A percentile compares a stretch with the other conserved stretches of the same genome.
phyloP scores from a whole-genome alignment of 2,329 filamentous ascomycete genomes.

The Paramyrothecium roridum region DNA sequence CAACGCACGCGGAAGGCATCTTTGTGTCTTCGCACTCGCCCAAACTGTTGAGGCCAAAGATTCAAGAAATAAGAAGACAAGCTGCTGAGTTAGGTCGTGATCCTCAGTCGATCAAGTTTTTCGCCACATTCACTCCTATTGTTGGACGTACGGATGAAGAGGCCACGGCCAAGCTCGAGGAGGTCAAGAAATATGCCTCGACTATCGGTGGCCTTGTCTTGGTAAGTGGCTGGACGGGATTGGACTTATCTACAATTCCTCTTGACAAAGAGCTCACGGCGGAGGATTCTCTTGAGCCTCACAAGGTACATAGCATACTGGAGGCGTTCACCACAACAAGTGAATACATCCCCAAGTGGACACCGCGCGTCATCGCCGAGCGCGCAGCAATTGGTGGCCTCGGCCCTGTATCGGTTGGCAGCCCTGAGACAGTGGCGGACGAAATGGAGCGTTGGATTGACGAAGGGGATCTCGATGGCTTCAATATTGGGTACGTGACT shows the following conservation, averaged over 20 bases:
- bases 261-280: slow-evolving; percentile 55
- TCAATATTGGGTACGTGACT: slow-evolving; percentile 39
- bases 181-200: slow-evolving; percentile 48
- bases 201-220: slow-evolving; percentile 52
- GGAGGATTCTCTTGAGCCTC: slow-evolving; percentile 50
- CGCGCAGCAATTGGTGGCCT: slow-evolving; percentile 37
- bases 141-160: slow-evolving; percentile 49
- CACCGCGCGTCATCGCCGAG: slow-evolving; percentile 38
- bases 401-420: slow-evolving; percentile 31
- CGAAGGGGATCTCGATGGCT: slow-evolving; percentile 38
- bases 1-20: slow-evolving; percentile 57
- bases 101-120: slow-evolving; percentile 54
- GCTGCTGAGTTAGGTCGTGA: slow-evolving; percentile 51
- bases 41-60: slow-evolving; percentile 42
- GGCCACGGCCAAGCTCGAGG: slow-evolving; percentile 47
- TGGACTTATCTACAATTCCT: slow-evolving; percentile 55
- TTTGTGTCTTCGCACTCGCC: slow-evolving; percentile 56
- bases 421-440: slow-evolving; percentile 38
- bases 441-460: slow-evolving; percentile 40
- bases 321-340: slow-evolving; percentile 46
- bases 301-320: slow-evolving; percentile 46
- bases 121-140: slow-evolving; percentile 47
- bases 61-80: slow-evolving; percentile 49
- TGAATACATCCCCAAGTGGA: slow-evolving; percentile 39
- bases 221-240: slow-evolving; percentile 57